Base-by-base conservation (phyloP, 73 alveolate genomes). In the Tetrahymena malaccensis region DNA sequence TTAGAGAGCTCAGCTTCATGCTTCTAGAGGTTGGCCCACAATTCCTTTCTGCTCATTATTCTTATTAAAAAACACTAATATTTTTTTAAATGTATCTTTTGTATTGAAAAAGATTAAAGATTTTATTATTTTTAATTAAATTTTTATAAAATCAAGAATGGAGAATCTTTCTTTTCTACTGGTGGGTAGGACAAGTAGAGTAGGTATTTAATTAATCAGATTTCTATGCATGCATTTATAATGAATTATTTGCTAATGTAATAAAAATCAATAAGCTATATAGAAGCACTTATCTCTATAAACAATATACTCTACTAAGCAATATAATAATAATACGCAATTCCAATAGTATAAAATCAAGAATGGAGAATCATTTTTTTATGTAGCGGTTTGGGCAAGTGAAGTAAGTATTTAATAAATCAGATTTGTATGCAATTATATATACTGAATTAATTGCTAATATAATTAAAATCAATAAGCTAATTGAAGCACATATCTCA, bases 1-100 rank as follows among this genome's bases (percentile, higher is more conserved):
- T 94, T 43, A 21, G 97, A 33, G 37, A 97, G 50, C 34, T 57
- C 85, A n/a, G 93, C 94, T 25, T 96, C 93, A 95, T 95, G 85
- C 33, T 95, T 43, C 31, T 55, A 58, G 43, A 95, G 89, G 89
- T 70, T 70, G 34, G 89, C 89, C 89, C 89, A 70, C 89, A 70
- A 70, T 70, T 70, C 89, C 22, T 70, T 70, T 70, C 89, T 70
- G 89, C 89, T 70, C 89, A 70, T 70, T 27, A 4, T 19, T 70
- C 17, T n/a, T 27, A 31, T n/a, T 70, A 25, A 15, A 25, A 19
- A 70, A 5, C 25, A 27, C 37, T 27, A 58, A 9, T 3, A 70
- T 70, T 70, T n/a, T 31, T 70, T 27, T 70, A 31, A 70, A 70
- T 70, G 89, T 70, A 70, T 70, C 89, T 70, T 70, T 25, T 70